These are phyloP conservation scores for Aspergillus ochraceus DNA, from an alignment of 2,329 filamentous ascomycete species.

Conservation along the genomic window DNA sequence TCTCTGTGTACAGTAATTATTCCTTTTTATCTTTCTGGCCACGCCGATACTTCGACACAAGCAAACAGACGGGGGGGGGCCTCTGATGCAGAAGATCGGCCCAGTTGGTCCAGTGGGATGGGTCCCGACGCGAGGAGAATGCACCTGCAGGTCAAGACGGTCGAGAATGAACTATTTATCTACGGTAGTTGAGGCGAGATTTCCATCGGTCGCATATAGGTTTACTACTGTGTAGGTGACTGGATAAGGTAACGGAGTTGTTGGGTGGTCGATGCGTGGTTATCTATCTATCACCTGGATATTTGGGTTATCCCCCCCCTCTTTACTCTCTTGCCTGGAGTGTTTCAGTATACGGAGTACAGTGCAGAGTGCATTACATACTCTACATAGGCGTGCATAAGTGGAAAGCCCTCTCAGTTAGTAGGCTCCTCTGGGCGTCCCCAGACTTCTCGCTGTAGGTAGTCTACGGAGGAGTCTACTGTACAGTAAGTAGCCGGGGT, in stretches of 20 bases:
- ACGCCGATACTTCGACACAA: not conserved
- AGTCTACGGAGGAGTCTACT: too few species aligned
- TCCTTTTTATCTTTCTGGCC: too few species aligned
- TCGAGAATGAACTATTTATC: not conserved
- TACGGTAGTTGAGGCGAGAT: not conserved
- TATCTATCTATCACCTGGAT: not conserved
- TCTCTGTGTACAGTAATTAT: too few species aligned
- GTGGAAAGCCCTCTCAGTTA: too few species aligned
- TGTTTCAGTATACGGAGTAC: not conserved
- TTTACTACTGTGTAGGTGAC: too few species aligned
- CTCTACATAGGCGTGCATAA: not conserved
- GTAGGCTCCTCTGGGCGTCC: too few species aligned
- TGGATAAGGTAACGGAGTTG: not conserved
- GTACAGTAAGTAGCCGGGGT: too few species aligned
- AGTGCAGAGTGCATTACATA: not conserved
- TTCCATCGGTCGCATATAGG: not conserved
- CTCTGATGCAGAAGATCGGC: not conserved
- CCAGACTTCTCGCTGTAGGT: too few species aligned
- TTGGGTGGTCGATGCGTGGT: not conserved
- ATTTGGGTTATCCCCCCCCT: not conserved
- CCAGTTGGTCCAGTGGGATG: slow-evolving; percentile 4
- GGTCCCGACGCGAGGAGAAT: not conserved
- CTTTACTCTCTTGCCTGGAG: not conserved
- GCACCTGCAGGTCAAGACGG: not conserved
- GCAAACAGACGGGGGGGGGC: not conserved